Base-by-base conservation (phyloP, 179 eudicot genomes). In the Camellia oleifera region DNA sequence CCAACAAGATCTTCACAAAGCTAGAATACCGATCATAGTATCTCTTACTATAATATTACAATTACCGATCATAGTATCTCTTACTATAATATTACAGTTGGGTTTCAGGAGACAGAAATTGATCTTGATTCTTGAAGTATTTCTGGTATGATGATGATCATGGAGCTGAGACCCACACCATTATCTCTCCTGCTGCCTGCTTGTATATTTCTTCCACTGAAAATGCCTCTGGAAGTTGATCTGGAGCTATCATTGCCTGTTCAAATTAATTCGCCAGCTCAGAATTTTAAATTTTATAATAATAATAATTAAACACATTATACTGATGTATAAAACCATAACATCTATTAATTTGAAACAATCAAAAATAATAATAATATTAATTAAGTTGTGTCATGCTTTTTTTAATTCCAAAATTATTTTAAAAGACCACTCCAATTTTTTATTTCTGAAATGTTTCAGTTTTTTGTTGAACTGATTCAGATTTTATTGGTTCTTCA, bases 171-270 rank as follows among this genome's bases (percentile, higher is more conserved):
- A 88, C 77, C 83, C 83, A 88, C 17, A 63, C 4, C 81, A 82
- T 85, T 71, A 95, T 88, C 79, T 95, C 98, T 69, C 67, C 81
- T 46, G 92, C 93, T 15, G 91, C 98, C 76, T 90, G 92, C 87
- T 83, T 94, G 90, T 80, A 94, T 15, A 89, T 85, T 46, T 92
- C 94, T 68, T 91, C 97, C 79, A 87, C 83, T 3, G 87, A 78
- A 18, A 88, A 66, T 26, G 80, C 73, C 46, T 85, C 87, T 0
- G 80, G 68, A 50, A 84, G 79, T 65, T 83, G 84, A 65, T 85
- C 88, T 26, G 32, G 8, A 15, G 73, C 79, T 77, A 82, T 86
- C 56, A 81, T 81, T 15, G 81, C 88, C 87, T 89, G 72, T 82
- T 81, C 7, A 32, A 32, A 32, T 32, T 32, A 52, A 62, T 7